Percentiles rank a stretch among this genome's conserved stretches.
phyloP scores from a whole-genome alignment of 805 yeast genomes.

The Blastobotrys chiropterorum region DNA sequence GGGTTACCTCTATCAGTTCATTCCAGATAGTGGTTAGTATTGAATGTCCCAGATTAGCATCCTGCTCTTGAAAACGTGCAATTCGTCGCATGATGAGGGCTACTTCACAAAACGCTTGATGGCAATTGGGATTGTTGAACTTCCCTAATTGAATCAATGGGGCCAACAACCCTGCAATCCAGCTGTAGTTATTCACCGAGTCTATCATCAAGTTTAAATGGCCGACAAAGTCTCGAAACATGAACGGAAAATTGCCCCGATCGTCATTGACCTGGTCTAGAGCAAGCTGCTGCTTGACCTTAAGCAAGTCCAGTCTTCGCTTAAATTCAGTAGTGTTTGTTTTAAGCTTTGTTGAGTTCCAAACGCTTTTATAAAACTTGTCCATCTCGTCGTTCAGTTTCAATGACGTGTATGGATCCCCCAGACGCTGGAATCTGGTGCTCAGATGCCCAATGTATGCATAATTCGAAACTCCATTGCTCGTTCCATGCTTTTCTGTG shows the following conservation, averaged over 20 bases:
- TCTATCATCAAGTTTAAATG: constrained; percentile 12
- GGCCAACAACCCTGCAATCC: constrained; percentile 11
- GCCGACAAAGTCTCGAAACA: constrained; percentile 17
- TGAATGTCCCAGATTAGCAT: constrained; percentile 2
- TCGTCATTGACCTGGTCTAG: constrained; percentile 6
- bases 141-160: constrained; percentile 11
- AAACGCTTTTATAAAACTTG: constrained; percentile 1
- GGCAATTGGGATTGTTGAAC: neutral
- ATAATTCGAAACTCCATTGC: neutral
- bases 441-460: neutral
- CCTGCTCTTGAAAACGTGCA: constrained; percentile 4
- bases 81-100: constrained; percentile 8
- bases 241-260: constrained; percentile 12
- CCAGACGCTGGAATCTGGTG: neutral
- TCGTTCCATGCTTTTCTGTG: neutral
- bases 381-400: constrained; percentile 9
- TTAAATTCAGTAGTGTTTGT: constrained; percentile 9
- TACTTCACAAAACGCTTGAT: constrained; percentile 14
- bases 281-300: constrained; percentile 9
- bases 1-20: neutral
- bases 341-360: neutral
- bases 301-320: constrained; percentile 8
- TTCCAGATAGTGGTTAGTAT: constrained; percentile 21
- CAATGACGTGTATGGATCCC: constrained; percentile 7
- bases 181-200: constrained; percentile 6